Evolutionary conservation across 2,329 filamentous ascomycete species (phyloP), one percentile per base, ranked within the genome.

Genomic region (Fonsecaea nubica): DNA sequence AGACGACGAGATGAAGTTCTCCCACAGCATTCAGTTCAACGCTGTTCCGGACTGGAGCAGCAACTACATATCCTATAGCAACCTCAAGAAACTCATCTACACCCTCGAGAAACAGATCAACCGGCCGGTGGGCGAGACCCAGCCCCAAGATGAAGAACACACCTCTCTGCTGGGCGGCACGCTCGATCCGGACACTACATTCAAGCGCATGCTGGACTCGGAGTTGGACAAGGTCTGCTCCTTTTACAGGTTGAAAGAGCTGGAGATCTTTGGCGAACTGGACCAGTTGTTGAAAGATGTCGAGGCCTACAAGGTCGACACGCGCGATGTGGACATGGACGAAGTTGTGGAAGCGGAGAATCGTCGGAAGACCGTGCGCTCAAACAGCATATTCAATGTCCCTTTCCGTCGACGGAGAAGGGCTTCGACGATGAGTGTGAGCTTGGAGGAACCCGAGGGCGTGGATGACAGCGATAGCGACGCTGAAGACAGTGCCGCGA

Each of bases 31-130:
- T 74, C 95, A 99, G 84, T 99, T 99, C 83, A 99, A 99, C 83
- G 93, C 95, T 70, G 95, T 99, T 74, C 95, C 95, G n/a, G 95
- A 99, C 81, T 99, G 95, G 95, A 97, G 92, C 83, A 93, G 90
- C 75, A 89, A 98, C 80, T 99, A 99, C 80, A 96, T 99, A 76
- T 92, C 93, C 67, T 99, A 99, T 81, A 97, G 93, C 82, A 98
- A 97, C 76, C 86, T 99, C 74, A 99, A 99, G 85, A 99, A 99
- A 84, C 86, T 97, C 65, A 98, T 99, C 74, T 99, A 98, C 80
- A 89, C 91, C 69, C 90, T 99, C 71, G 95, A 99, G 82, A 96
- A 96, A 79, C 87, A 89, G 62, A 83, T 90, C 61, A 86, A 95
- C 77, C 89, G 90, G 68, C 75, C 78, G 2, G 78, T 81, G 61